These are phyloP conservation scores for Sonneratia alba DNA, from an alignment of 345 rosid genomes.

Conservation along the genomic window DNA sequence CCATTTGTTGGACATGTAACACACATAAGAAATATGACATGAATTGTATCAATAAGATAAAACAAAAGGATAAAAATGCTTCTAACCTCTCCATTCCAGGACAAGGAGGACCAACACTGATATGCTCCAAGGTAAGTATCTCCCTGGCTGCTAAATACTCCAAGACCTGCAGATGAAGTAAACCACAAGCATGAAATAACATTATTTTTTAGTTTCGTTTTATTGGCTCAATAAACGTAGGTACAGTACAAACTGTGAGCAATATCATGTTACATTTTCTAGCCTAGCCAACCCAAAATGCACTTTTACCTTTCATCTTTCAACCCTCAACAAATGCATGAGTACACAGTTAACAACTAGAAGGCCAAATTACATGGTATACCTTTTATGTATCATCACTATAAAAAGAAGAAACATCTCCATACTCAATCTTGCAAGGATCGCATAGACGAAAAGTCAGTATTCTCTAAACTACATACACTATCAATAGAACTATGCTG, in stretches of 20 bases:
- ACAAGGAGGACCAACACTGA: conserved; percentile 72
- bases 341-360: background rate
- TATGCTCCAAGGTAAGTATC: conserved; percentile 72
- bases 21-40: background rate
- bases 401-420: background rate
- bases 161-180: conserved; percentile 50
- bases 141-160: conserved; percentile 78
- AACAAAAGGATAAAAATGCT: background rate
- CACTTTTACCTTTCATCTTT: background rate
- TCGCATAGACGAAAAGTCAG: background rate
- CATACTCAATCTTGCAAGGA: background rate
- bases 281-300: background rate
- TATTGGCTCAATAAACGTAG: background rate
- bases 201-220: background rate
- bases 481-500: background rate
- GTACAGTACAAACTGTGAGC: background rate
- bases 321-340: background rate
- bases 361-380: background rate
- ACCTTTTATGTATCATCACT: background rate
- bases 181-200: background rate
- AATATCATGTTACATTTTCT: background rate
- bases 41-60: background rate
- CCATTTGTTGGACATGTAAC: background rate
- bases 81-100: conserved; percentile 80
- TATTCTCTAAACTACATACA: background rate